Evolutionary conservation across 2,329 filamentous ascomycete genomes (phyloP), one percentile per base, ranked within the genome.

Genomic region (Monilinia laxa): DNA sequence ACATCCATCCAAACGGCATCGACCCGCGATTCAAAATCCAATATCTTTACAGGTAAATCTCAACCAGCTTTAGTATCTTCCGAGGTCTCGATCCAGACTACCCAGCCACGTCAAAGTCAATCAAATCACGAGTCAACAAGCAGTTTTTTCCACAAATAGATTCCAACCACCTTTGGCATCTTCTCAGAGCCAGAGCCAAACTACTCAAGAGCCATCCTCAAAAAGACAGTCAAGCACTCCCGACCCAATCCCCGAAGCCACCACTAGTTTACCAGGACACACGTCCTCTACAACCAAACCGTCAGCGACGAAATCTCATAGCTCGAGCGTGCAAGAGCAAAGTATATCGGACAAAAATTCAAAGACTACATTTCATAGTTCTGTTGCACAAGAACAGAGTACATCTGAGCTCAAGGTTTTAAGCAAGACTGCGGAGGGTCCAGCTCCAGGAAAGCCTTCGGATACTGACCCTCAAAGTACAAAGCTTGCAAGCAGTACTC

Each of bases 401-500:
- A 49, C 49, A 16, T 45, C 60, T 5, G 38, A 53, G n/a, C 18
- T 20, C 12, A 28, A 63, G 5, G 1, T n/a, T 0, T 56, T 23
- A 14, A 56, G 60, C 38, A 54, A 53, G 16, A 28, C 38, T 42
- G 4, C 20, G 7, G 25, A 53, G n/a, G 38, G 14, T n/a, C 16
- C 38, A n/a, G 12, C 7, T 10, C 38, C 3, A 56, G 51, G 11
- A n/a, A 55, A 42, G 18, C n/a, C 49, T 20, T 59, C 57, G n/a
- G 35, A 45, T 28, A 55, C 23, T 45, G 23, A 38, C 14, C n/a
- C 57, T 49, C 42, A 35, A 16, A 58, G 40, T 47, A 31, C 38
- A 31, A 56, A 31, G 35, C 35, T 42, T 55, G 5, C 60, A 42
- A 63, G 49, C 14, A 63, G 16, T 42, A 31, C 49, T 20, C 38